Conservation (phyloP, 2,329 filamentous ascomycete genomes). For the Grosmannia huntii region DNA sequence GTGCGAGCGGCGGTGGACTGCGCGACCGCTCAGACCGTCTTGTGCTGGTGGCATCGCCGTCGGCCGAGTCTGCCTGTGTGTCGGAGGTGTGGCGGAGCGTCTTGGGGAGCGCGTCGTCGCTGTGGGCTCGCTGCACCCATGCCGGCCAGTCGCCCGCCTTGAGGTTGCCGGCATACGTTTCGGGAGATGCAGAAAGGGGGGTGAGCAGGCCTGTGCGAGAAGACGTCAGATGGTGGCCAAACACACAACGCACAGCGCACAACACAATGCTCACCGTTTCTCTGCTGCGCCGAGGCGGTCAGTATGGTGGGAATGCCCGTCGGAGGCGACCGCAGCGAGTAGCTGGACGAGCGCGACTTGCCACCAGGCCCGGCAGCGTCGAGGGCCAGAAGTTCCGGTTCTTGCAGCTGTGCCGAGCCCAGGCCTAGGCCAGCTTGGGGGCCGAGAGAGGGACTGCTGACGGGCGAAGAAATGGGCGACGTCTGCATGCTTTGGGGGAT, state of each 20-base stretch:
- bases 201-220: conserved; percentile 31
- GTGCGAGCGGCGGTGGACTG: conserved; percentile 64
- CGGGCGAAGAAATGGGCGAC: conserved; percentile 82
- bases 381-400: conserved; percentile 59
- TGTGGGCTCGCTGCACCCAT: conserved; percentile 31
- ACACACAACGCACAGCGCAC: not conserved
- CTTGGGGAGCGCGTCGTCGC: conserved; percentile 40
- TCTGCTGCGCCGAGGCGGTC: conserved; percentile 19
- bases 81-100: conserved; percentile 26
- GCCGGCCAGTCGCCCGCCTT: conserved; percentile 39
- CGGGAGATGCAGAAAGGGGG: conserved; percentile 40
- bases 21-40: conserved; percentile 45
- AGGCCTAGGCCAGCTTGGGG: conserved; percentile 19
- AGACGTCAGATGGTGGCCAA: not conserved
- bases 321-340: conserved; percentile 28
- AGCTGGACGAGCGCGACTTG: conserved; percentile 25
- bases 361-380: conserved; percentile 28
- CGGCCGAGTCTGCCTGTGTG: conserved; percentile 20
- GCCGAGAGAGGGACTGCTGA: conserved; percentile 63
- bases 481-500: conserved; percentile 93
- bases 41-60: conserved; percentile 26
- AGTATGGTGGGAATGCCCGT: conserved; percentile 21
- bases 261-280: conserved; percentile 18
- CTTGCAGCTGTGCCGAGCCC: conserved; percentile 32
- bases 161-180: conserved; percentile 31